Evolutionary conservation across 176 grass and related monocot genomes (phyloP).

Genomic region (Chloris gayana): DNA sequence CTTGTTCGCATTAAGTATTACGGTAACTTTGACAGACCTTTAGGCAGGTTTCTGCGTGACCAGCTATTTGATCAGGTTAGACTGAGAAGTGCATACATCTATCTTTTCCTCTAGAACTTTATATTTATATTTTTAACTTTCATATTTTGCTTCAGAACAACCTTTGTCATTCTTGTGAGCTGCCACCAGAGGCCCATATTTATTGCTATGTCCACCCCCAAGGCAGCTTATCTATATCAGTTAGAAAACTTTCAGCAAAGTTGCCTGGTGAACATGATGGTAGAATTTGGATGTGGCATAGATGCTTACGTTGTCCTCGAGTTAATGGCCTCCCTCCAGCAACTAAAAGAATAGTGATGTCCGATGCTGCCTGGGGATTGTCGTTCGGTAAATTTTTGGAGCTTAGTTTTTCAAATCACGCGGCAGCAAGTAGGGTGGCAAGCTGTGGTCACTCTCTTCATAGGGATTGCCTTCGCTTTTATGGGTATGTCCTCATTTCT

Average conservation of each 20-base stretch:
- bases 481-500: conserved; percentile 63
- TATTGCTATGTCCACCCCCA: conserved; percentile 95
- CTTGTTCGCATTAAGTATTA: conserved; percentile 98
- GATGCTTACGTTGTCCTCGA: conserved; percentile 81
- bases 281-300: conserved; percentile 99
- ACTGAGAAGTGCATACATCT: conserved; percentile 27
- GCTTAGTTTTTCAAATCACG: conserved; percentile 99
- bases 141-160: conserved; percentile 65
- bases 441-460: conserved; percentile 99
- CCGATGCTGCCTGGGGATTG: conserved; percentile 98
- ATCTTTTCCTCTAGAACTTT: conserved; percentile 4
- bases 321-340: conserved; percentile 75
- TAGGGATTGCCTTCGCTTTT: conserved; percentile 97
- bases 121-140: conserved; percentile 30
- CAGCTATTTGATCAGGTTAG: conserved; percentile 98
- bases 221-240: conserved; percentile 95
- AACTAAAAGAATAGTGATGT: conserved; percentile 98
- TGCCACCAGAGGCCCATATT: conserved; percentile 92
- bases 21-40: conserved; percentile 84
- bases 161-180: conserved; percentile 71
- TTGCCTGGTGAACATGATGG: conserved; percentile 80
- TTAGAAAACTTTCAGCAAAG: conserved; percentile 66
- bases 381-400: conserved; percentile 99
- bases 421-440: conserved; percentile 94
- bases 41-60: conserved; percentile 90